phyloP scores from a whole-genome alignment of 352 stramenopile genomes.

The Stephanocyclus meneghinianus region DNA sequence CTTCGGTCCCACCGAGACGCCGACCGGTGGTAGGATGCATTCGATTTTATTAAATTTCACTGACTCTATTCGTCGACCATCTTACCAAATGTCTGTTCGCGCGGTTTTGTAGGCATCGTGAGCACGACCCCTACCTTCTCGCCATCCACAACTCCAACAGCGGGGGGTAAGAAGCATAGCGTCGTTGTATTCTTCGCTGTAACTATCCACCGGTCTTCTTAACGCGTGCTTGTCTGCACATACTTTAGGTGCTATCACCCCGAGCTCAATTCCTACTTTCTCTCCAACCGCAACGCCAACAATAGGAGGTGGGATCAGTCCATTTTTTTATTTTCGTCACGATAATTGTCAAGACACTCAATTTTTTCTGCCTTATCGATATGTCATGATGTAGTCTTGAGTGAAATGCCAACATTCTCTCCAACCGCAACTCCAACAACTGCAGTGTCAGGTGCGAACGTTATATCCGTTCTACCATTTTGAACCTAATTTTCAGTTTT shows the following conservation, averaged over 20 bases:
- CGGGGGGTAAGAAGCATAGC: background rate
- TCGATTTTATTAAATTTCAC: background rate
- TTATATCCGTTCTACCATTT: background rate
- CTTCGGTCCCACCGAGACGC: background rate
- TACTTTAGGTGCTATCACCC: background rate
- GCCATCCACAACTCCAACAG: background rate
- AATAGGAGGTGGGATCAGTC: conserved; percentile 12
- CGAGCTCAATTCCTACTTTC: conserved; percentile 5
- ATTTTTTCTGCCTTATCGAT: background rate
- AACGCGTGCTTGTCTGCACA: background rate
- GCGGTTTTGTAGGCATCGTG: background rate
- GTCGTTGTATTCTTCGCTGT: background rate
- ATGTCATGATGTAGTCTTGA: background rate
- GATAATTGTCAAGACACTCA: background rate
- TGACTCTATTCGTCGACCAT: background rate
- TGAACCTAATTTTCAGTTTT: background rate
- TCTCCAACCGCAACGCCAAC: conserved; percentile 30
- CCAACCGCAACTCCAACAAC: background rate
- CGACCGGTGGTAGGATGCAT: background rate
- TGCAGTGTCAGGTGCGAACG: background rate
- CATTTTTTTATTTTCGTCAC: conserved; percentile 7
- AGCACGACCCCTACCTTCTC: background rate
- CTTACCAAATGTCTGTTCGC: background rate
- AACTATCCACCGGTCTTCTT: background rate
- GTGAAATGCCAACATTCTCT: background rate